These are phyloP conservation scores for Suaeda aralocaspica DNA, from an alignment of 148 eudicot genomes.

Conservation along the genomic window DNA sequence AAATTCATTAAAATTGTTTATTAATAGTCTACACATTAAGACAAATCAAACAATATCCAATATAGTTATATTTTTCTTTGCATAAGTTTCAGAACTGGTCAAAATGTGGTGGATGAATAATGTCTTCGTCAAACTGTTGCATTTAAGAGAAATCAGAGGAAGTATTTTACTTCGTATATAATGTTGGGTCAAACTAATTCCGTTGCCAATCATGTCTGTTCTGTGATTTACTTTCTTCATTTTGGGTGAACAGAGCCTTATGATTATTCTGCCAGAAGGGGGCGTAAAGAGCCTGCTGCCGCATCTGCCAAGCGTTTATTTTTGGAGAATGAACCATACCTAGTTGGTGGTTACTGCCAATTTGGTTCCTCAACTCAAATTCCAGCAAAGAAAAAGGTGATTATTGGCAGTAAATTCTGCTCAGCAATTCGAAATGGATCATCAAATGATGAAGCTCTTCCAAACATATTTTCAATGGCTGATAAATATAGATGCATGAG, in stretches of 20 bases:
- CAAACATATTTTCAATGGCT: slow-evolving; percentile 64
- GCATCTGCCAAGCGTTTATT: slow-evolving; percentile 79
- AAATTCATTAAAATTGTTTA: no score
- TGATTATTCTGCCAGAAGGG: slow-evolving; percentile 72
- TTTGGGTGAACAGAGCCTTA: slow-evolving; percentile 81
- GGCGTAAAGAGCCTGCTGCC: slow-evolving; percentile 82
- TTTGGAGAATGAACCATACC: slow-evolving; percentile 75
- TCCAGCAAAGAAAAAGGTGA: slow-evolving; percentile 24
- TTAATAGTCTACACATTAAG: no score
- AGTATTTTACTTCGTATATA: no score
- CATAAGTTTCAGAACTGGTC: no score
- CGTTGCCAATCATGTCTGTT: not conserved
- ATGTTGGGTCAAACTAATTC: no score
- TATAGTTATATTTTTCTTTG: no score
- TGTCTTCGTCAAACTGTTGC: no score
- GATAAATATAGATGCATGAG: slow-evolving; percentile 89
- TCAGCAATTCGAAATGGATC: slow-evolving; percentile 33
- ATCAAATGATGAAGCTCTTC: slow-evolving; percentile 36
- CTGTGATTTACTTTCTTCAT: slow-evolving; percentile 13
- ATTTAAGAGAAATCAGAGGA: no score
- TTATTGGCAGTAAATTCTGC: slow-evolving; percentile 41
- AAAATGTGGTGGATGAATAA: no score
- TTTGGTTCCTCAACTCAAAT: slow-evolving; percentile 38
- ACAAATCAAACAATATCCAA: no score
- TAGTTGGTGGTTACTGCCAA: slow-evolving; percentile 75